phyloP scores from a whole-genome alignment of 805 yeast genomes.

The Candida alai region DNA sequence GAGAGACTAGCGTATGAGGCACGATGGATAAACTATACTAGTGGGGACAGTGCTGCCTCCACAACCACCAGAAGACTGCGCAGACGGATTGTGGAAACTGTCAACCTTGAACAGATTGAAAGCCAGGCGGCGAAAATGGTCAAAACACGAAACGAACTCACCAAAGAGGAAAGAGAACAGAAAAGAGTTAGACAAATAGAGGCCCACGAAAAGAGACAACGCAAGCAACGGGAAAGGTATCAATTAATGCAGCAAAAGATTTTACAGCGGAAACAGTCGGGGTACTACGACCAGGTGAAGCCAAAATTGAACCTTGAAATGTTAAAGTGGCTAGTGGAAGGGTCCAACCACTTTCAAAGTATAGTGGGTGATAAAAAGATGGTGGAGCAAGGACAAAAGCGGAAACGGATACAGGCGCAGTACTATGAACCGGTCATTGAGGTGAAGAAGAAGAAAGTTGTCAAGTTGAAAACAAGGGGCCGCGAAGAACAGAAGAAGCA shows the following conservation, averaged over 20 bases:
- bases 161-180: slow-evolving; percentile 14
- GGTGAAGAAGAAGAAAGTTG: slow-evolving; percentile 11
- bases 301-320: not conserved
- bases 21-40: slow-evolving; percentile 32
- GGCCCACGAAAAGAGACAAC: not conserved
- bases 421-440: slow-evolving; percentile 23
- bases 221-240: slow-evolving; percentile 5
- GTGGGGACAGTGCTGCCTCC: slow-evolving; percentile 8
- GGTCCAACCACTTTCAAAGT: slow-evolving; percentile 36
- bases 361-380: slow-evolving; percentile 33
- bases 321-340: slow-evolving; percentile 15
- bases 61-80: slow-evolving; percentile 10
- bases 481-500: slow-evolving; percentile 13
- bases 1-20: slow-evolving; percentile 38
- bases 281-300: not conserved
- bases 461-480: slow-evolving; percentile 9
- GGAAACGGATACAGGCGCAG: slow-evolving; percentile 26
- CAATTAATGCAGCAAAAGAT: slow-evolving; percentile 4
- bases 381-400: slow-evolving; percentile 31
- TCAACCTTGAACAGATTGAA: slow-evolving; percentile 14
- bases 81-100: slow-evolving; percentile 14
- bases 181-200: slow-evolving; percentile 5
- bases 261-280: not conserved
- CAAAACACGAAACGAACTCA: slow-evolving; percentile 9
- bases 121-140: slow-evolving; percentile 4